phyloP scores from a whole-genome alignment of 768 basidiomycete species.

The Serendipita sp. region DNA sequence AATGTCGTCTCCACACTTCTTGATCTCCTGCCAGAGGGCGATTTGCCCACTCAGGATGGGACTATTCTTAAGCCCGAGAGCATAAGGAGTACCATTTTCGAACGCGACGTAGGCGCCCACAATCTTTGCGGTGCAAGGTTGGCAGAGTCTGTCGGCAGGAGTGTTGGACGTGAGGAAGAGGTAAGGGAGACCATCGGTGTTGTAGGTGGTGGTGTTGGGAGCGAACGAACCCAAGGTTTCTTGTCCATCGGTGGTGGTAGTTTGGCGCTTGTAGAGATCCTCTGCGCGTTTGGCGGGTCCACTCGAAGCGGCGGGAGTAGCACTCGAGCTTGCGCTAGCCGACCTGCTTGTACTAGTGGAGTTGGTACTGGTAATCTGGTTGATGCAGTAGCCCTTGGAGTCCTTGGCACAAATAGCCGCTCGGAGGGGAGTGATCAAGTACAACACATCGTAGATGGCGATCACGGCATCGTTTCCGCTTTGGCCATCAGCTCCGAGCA shows the following conservation, averaged over 20 bases:
- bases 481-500: conserved; percentile 27
- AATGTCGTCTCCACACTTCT: conserved; percentile 57
- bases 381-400: conserved; percentile 54
- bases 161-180: conserved; percentile 48
- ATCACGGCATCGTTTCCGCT: conserved; percentile 32
- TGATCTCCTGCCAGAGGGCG: conserved; percentile 45
- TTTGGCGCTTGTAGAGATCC: conserved; percentile 6
- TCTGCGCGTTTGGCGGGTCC: conserved; percentile 24
- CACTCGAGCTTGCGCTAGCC: conserved; percentile 14
- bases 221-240: conserved; percentile 13
- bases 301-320: conserved; percentile 19
- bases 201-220: conserved; percentile 34
- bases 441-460: conserved; percentile 64
- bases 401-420: conserved; percentile 62
- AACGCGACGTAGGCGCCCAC: conserved; percentile 61
- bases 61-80: conserved; percentile 40
- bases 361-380: conserved; percentile 20
- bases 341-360: conserved; percentile 5
- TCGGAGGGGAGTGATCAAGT: conserved; percentile 46
- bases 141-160: conserved; percentile 47
- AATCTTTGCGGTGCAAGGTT: conserved; percentile 60
- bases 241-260: conserved; percentile 8
- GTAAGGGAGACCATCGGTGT: conserved; percentile 41
- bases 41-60: conserved; percentile 48
- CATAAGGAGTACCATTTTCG: conserved; percentile 57